These are phyloP conservation scores for Cyberlindnera bimundalis DNA, from an alignment of 805 yeast species.

Conservation along the genomic window DNA sequence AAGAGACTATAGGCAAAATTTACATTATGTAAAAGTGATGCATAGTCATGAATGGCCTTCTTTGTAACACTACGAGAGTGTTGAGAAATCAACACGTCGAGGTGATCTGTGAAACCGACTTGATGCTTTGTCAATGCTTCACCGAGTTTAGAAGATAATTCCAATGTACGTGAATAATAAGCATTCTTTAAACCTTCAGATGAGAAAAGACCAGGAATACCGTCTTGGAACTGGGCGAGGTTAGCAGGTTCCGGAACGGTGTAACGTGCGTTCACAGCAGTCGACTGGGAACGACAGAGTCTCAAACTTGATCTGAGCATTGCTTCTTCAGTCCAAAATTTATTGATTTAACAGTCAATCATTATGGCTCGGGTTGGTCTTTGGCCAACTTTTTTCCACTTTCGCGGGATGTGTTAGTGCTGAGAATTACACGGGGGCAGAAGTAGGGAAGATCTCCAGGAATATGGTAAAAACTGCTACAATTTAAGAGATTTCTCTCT, in stretches of 20 bases:
- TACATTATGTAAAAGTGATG: slow-evolving; percentile 37
- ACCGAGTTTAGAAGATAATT: slow-evolving; percentile 27
- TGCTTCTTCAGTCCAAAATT: too few relatives aligned
- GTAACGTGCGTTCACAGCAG: slow-evolving; percentile 10
- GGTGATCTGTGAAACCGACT: slow-evolving; percentile 11
- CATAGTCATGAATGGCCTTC: slow-evolving; percentile 34
- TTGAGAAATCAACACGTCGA: slow-evolving; percentile 26
- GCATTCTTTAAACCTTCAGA: slow-evolving; percentile 44
- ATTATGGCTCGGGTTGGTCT: too few relatives aligned
- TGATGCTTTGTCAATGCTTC: slow-evolving; percentile 5
- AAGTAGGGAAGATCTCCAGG: too few relatives aligned
- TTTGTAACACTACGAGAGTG: slow-evolving; percentile 30
- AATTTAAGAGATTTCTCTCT: too few relatives aligned
- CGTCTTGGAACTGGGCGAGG: slow-evolving; percentile 26
- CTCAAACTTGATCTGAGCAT: too few relatives aligned
- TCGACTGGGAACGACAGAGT: slow-evolving; percentile 13
- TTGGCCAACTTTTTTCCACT: slow-evolving; percentile 8
- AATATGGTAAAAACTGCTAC: too few relatives aligned
- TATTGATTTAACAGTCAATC: too few relatives aligned
- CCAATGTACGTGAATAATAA: slow-evolving; percentile 45
- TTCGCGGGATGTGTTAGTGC: slow-evolving; percentile 20
- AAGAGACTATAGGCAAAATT: slow-evolving; percentile 35
- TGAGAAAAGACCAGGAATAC: slow-evolving; percentile 49
- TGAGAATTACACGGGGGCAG: slow-evolving; percentile 18
- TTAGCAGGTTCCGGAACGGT: slow-evolving; percentile 11